Base-by-base conservation (phyloP, 2,329 filamentous ascomycete genomes). In the Pseudogymnoascus sp. region DNA sequence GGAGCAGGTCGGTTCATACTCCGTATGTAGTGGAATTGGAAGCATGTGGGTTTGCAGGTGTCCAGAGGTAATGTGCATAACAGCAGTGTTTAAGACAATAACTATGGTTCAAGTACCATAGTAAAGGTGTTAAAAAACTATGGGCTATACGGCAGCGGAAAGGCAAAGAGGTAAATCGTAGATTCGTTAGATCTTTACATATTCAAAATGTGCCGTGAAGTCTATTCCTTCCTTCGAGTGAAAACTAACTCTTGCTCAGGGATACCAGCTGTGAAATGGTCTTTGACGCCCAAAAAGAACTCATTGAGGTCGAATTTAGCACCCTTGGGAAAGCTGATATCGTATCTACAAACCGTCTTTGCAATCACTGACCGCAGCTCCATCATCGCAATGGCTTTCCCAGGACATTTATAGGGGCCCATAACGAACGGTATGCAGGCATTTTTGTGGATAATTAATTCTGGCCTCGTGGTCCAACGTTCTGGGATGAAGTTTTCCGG, bases 331-430 rank as follows among this genome's bases (percentile, higher is more conserved):
- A 72, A 67, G 3, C 22, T 23, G 14, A 72, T 64, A 30, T 69
- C 55, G 19, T 67, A 72, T 9, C 65, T 63, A 23, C 58, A 62
- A 9, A 64, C 68, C 30, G 68, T 61, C 6, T 55, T 62, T 16
- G 66, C 66, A 2, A 72, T 55, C 11, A 70, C 63, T 22, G 69
- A 66, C 2, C 72, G 67, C 38, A 75, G 62, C 19, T 72, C 69
- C 65, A 73, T 68, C 60, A 74, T 62, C 5, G 72, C 73, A 1
- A 75, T 61, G 3, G 68, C 67, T 59, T 71, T 72, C 1, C 73
- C 72, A 1, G 68, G 65, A 60, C 72, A 75, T 14, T 65, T 67
- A 49, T 72, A 73, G 9, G 64, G 61, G 8, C 72, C 72, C 66
- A 49, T 61, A 25, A 55, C 49, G 16, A 55, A 55, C 0, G 72